These are phyloP conservation scores for Xylaria sp. DNA, from an alignment of 2,329 filamentous ascomycete species.

Conservation along the genomic window DNA sequence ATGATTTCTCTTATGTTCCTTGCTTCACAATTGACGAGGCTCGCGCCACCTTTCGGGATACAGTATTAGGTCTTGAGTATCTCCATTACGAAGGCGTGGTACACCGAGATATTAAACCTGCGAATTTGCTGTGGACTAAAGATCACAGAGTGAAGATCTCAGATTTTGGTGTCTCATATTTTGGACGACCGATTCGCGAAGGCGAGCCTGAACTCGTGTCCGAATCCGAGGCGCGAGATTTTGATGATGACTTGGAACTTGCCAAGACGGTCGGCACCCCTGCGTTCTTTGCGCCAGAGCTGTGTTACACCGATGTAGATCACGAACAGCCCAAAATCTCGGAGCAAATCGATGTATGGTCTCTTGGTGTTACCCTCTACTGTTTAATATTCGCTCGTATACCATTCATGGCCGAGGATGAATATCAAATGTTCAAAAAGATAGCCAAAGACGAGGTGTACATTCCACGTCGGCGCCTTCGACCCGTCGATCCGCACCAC, in stretches of 20 bases:
- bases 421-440: constrained; percentile 87
- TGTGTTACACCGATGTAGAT: constrained; percentile 85
- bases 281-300: constrained; percentile 94
- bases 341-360: constrained; percentile 96
- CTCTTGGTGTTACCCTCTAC: constrained; percentile 92
- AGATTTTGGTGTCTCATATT: constrained; percentile 97
- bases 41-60: constrained; percentile 86
- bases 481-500: constrained; percentile 69
- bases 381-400: constrained; percentile 93
- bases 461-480: constrained; percentile 81
- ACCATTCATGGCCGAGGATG: constrained; percentile 89
- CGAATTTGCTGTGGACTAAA: constrained; percentile 86
- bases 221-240: constrained; percentile 82
- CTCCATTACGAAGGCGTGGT: constrained; percentile 87
- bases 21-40: constrained; percentile 87
- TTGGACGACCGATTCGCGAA: constrained; percentile 84
- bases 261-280: constrained; percentile 98
- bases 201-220: constrained; percentile 76
- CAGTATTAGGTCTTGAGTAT: constrained; percentile 90
- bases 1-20: constrained; percentile 92
- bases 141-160: constrained; percentile 94
- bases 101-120: constrained; percentile 84
- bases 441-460: constrained; percentile 94
- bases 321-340: constrained; percentile 78
- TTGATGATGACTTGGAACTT: constrained; percentile 93